These are phyloP conservation scores for Citeromyces hawaiiensis DNA, from an alignment of 1,139 yeast species.

Conservation along the genomic window DNA sequence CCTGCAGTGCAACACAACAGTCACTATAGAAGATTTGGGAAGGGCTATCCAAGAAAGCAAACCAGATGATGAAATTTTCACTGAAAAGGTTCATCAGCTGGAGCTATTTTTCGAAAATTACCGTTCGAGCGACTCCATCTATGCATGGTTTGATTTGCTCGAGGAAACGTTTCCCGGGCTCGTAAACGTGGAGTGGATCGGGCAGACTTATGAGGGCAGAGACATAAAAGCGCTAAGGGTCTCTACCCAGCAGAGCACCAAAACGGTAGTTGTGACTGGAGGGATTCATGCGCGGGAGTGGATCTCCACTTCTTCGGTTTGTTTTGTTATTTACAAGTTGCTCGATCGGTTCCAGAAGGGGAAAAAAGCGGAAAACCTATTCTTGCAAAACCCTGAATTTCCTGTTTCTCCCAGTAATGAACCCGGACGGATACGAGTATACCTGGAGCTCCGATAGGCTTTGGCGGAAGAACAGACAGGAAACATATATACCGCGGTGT, in stretches of 20 bases:
- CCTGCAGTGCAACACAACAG: conserved; percentile 1
- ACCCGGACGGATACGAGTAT: conserved; percentile 85
- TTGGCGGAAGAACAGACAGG: conserved; percentile 85
- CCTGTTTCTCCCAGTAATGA: conserved; percentile 66
- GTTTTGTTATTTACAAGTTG: conserved; percentile 46
- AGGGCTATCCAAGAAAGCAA: neutral
- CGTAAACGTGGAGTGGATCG: conserved; percentile 49
- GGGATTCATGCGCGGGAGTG: conserved; percentile 90
- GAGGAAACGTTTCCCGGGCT: conserved; percentile 45
- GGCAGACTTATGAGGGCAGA: conserved; percentile 64
- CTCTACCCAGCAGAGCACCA: conserved; percentile 27
- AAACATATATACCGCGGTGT: conserved; percentile 53
- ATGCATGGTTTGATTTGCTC: conserved; percentile 57
- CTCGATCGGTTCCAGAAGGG: conserved; percentile 33
- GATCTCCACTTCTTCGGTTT: conserved; percentile 63
- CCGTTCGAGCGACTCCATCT: conserved; percentile 54
- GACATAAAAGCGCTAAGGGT: conserved; percentile 56
- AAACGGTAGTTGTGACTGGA: conserved; percentile 67
- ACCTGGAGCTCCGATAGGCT: conserved; percentile 71
- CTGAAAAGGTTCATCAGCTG: neutral
- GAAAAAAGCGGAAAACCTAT: conserved; percentile 23
- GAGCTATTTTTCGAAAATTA: conserved; percentile 50
- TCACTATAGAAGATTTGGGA: conserved; percentile 2
- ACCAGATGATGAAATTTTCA: neutral
- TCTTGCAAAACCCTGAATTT: conserved; percentile 45